Conservation (phyloP, 306 rosid genomes). For the Ormosia semicastrata region DNA sequence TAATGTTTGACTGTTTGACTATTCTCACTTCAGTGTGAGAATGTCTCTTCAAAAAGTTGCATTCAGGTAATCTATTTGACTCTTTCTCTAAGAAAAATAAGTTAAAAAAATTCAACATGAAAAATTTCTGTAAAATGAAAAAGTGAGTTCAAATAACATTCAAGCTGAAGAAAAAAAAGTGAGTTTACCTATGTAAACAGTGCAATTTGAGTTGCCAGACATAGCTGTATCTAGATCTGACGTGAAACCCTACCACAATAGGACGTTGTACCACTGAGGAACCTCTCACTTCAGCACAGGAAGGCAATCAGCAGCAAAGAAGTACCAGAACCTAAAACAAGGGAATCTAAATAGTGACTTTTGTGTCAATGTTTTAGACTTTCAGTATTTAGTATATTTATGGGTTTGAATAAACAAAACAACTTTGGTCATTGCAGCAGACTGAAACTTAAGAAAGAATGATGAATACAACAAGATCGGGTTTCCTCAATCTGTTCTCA, state of each 20-base stretch:
- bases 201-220: constrained; percentile 52
- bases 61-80: not conserved
- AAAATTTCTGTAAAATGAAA: not conserved
- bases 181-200: constrained; percentile 49
- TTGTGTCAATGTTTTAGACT: not conserved
- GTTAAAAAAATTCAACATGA: not conserved
- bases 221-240: constrained; percentile 26
- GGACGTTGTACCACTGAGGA: not conserved
- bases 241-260: constrained; percentile 27
- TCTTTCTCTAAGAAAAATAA: not conserved
- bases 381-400: not conserved
- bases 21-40: not conserved
- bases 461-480: not conserved
- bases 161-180: not conserved
- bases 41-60: not conserved
- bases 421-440: not conserved
- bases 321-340: constrained; percentile 3
- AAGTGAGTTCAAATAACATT: not conserved
- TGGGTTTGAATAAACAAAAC: not conserved
- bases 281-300: not conserved
- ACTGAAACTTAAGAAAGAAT: not conserved
- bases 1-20: not conserved
- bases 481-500: not conserved
- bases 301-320: not conserved
- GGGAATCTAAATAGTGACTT: not conserved